Conservation (phyloP, 306 rosid species). For the Lablab purpureus region DNA sequence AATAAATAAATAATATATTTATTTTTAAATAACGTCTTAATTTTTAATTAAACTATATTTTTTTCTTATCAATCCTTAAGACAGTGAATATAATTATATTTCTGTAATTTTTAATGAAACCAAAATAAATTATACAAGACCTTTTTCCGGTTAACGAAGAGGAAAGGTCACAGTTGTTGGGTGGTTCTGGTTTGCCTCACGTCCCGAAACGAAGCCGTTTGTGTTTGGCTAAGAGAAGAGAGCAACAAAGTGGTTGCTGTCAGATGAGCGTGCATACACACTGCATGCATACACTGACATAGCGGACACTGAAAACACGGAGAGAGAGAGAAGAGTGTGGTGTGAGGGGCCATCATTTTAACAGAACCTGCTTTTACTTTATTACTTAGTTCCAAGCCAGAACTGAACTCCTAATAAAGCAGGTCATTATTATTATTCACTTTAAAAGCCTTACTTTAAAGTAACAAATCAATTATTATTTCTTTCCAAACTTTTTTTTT, state of each 20-base stretch:
- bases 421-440: constrained; percentile 25
- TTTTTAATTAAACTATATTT: too few relatives aligned
- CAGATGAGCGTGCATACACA: constrained; percentile 62
- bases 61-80: neutral
- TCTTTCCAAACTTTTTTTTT: neutral
- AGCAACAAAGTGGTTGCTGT: constrained; percentile 59
- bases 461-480: neutral
- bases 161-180: neutral
- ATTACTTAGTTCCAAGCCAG: neutral
- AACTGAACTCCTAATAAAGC: constrained; percentile 14
- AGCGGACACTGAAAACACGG: constrained; percentile 24
- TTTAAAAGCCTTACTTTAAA: neutral
- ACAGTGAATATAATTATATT: too few relatives aligned
- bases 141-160: neutral
- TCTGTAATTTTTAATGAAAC: too few relatives aligned
- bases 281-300: constrained; percentile 32
- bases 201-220: constrained; percentile 9
- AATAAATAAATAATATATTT: too few relatives aligned
- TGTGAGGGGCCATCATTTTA: constrained; percentile 49
- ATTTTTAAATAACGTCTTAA: neutral
- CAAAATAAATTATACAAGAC: too few relatives aligned
- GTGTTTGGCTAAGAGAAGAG: constrained; percentile 48
- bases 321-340: neutral
- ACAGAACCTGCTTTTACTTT: constrained; percentile 26
- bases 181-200: neutral